Evolutionary conservation across 306 rosid species (phyloP).

Genomic region (Pachyrhizus erosus): DNA sequence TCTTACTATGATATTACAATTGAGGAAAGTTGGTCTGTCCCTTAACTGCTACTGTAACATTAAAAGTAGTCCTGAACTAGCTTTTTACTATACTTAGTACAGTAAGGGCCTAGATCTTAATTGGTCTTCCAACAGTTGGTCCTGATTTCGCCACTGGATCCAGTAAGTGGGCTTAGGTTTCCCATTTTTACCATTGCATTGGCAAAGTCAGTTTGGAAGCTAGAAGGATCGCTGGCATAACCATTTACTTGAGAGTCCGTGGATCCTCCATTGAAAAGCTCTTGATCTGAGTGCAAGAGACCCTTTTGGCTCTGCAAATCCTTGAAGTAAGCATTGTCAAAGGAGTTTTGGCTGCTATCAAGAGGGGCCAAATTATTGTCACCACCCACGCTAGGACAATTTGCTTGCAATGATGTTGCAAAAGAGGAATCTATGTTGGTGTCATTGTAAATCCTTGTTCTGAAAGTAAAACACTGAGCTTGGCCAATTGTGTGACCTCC

Average conservation of each 20-base stretch:
- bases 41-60: not conserved
- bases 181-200: slow-evolving; percentile 71
- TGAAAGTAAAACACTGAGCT: slow-evolving; percentile 54
- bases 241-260: slow-evolving; percentile 53
- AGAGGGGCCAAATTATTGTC: slow-evolving; percentile 55
- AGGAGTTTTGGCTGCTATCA: slow-evolving; percentile 43
- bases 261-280: slow-evolving; percentile 60
- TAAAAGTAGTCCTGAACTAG: not conserved
- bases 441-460: slow-evolving; percentile 63
- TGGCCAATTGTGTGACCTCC: slow-evolving; percentile 76
- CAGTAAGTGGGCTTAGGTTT: slow-evolving; percentile 62
- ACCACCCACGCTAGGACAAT: slow-evolving; percentile 64
- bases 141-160: slow-evolving; percentile 57
- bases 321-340: slow-evolving; percentile 62
- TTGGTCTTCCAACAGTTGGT: slow-evolving; percentile 51
- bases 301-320: slow-evolving; percentile 56
- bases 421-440: slow-evolving; percentile 58
- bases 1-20: no score
- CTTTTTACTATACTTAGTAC: not conserved
- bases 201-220: slow-evolving; percentile 57
- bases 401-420: slow-evolving; percentile 45
- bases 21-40: not conserved
- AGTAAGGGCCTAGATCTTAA: not conserved
- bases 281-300: slow-evolving; percentile 67
- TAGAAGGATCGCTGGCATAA: slow-evolving; percentile 39